Evolutionary conservation across 1,284 basidiomycete genomes (phyloP).

Genomic region (Irpex rosettiformis): DNA sequence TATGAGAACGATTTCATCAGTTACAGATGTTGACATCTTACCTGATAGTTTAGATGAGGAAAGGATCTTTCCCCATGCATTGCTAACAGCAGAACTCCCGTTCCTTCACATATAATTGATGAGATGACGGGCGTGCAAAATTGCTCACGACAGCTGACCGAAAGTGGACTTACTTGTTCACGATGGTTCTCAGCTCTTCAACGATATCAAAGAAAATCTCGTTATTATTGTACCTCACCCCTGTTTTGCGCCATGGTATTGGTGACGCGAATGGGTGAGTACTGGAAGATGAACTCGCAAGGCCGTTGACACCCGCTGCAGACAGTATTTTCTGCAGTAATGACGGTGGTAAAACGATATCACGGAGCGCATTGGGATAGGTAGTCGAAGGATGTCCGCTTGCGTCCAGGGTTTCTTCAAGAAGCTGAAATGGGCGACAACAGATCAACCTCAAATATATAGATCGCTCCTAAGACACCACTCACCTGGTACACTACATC

Average conservation of each 20-base stretch:
- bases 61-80: conserved; percentile 79
- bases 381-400: conserved; percentile 93
- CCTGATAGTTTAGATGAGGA: conserved; percentile 82
- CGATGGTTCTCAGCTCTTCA: conserved; percentile 80
- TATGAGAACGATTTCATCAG: background rate
- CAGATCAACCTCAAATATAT: background rate
- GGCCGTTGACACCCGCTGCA: conserved; percentile 49
- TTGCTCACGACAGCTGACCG: conserved; percentile 1
- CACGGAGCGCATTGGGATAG: conserved; percentile 87
- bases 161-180: conserved; percentile 64
- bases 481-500: conserved; percentile 91
- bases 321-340: conserved; percentile 72
- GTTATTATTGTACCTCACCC: conserved; percentile 83
- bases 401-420: conserved; percentile 93
- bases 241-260: conserved; percentile 91
- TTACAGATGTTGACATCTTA: conserved; percentile 23
- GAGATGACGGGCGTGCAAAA: background rate
- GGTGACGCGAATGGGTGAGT: conserved; percentile 85
- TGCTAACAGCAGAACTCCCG: conserved; percentile 70
- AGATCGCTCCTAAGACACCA: background rate
- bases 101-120: conserved; percentile 50
- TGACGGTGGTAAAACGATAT: conserved; percentile 88
- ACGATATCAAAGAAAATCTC: conserved; percentile 93
- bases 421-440: conserved; percentile 48
- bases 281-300: conserved; percentile 31